Percentiles rank a stretch among this genome's conserved stretches.
Conservation (phyloP, 2,329 filamentous ascomycete species). For the Venturia pyrina region DNA sequence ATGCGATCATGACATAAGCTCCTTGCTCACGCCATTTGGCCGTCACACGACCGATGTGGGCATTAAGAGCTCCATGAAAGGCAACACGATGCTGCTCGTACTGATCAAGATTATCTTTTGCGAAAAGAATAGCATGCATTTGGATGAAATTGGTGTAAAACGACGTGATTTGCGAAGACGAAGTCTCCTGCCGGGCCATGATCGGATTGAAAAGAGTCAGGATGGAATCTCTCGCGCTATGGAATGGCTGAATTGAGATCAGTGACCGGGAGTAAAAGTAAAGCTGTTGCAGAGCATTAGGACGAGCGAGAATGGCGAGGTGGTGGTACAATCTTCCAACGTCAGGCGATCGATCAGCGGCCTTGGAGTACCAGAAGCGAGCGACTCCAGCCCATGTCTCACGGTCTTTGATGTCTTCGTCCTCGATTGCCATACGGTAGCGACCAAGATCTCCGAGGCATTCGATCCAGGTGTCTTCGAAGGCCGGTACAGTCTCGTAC, state of each 20-base stretch:
- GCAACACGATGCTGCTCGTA: slow-evolving; percentile 36
- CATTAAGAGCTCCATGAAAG: slow-evolving; percentile 46
- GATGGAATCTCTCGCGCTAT: slow-evolving; percentile 58
- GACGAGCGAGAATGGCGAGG: slow-evolving; percentile 65
- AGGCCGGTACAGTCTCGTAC: slow-evolving; percentile 73
- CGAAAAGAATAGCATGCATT: slow-evolving; percentile 55
- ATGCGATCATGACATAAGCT: slow-evolving; percentile 48
- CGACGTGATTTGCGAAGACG: slow-evolving; percentile 26
- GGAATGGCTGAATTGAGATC: slow-evolving; percentile 57
- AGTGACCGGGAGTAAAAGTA: slow-evolving; percentile 64
- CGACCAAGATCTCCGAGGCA: slow-evolving; percentile 78
- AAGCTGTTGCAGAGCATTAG: slow-evolving; percentile 46
- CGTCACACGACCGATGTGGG: slow-evolving; percentile 43
- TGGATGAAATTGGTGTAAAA: slow-evolving; percentile 54
- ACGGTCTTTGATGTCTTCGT: slow-evolving; percentile 62
- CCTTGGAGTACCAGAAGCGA: slow-evolving; percentile 74
- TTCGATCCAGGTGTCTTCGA: slow-evolving; percentile 87
- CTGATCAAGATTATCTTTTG: slow-evolving; percentile 35
- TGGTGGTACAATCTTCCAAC: slow-evolving; percentile 82
- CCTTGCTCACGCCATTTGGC: slow-evolving; percentile 48
- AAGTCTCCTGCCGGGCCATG: slow-evolving; percentile 28
- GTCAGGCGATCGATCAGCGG: slow-evolving; percentile 64
- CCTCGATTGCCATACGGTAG: slow-evolving; percentile 87
- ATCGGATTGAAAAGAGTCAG: slow-evolving; percentile 54
- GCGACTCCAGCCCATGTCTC: slow-evolving; percentile 77